A percentile compares a stretch with the other conserved stretches of the same genome.
Conservation (phyloP, 495 filamentous ascomycete species). For the Penicillium antarcticum region DNA sequence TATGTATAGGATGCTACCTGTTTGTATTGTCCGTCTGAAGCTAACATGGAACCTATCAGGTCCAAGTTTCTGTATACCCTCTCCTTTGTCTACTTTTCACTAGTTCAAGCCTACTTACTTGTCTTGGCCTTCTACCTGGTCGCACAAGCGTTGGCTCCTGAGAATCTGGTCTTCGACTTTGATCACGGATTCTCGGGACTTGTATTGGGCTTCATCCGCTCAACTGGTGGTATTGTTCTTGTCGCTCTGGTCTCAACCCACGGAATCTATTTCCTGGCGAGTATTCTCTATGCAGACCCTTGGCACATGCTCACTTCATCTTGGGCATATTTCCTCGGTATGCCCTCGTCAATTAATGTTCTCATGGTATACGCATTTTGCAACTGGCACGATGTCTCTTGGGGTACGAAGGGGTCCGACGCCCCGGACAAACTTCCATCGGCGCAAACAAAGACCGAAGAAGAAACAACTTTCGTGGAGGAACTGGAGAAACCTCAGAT, state of each 20-base stretch:
- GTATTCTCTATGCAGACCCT: slow-evolving; percentile 93
- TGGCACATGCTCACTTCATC: slow-evolving; percentile 99
- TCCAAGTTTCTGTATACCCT: slow-evolving; percentile 64
- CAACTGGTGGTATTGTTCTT: slow-evolving; percentile 68
- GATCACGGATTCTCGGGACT: slow-evolving; percentile 45
- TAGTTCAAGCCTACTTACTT: slow-evolving; percentile 86
- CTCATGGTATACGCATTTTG: slow-evolving; percentile 97
- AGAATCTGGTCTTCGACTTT: slow-evolving; percentile 48
- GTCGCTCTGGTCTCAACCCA: slow-evolving; percentile 89
- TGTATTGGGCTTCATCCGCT: slow-evolving; percentile 69
- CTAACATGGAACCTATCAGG: slow-evolving; percentile 41
- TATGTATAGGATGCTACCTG: slow-evolving; percentile 24
- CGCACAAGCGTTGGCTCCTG: slow-evolving; percentile 63
- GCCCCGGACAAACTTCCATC: slow-evolving; percentile 89
- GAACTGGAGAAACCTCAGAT: slow-evolving; percentile 91
- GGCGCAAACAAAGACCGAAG: slow-evolving; percentile 72
- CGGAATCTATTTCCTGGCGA: slow-evolving; percentile 91
- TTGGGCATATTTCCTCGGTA: slow-evolving; percentile 55
- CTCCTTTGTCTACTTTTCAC: slow-evolving; percentile 78
- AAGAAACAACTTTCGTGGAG: slow-evolving; percentile 80
- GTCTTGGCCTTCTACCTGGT: slow-evolving; percentile 84
- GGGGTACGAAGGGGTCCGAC: slow-evolving; percentile 98
- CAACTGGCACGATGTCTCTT: slow-evolving; percentile 99
- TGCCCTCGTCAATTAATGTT: slow-evolving; percentile 83
- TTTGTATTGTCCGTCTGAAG: neutral